phyloP scores from a whole-genome alignment of 139 green algal genomes.

The Chlorella sorokiniana region DNA sequence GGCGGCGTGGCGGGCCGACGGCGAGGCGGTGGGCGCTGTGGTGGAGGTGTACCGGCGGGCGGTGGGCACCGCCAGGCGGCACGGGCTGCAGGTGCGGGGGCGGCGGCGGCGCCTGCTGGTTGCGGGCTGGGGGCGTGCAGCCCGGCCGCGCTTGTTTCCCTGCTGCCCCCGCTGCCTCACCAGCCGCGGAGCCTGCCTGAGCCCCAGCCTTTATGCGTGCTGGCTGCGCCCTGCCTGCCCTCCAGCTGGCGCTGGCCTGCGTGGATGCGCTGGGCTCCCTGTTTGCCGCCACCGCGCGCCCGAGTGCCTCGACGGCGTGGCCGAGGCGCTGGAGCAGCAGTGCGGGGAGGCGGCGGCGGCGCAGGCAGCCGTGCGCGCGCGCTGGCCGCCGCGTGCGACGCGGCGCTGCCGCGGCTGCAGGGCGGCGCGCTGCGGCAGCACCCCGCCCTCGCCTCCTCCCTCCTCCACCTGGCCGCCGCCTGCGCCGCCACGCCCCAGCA shows the following conservation, averaged over 20 bases:
- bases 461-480: constrained; percentile 61
- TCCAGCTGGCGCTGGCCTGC: constrained; percentile 57
- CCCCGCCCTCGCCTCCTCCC: constrained; percentile 53
- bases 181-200: neutral
- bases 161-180: neutral
- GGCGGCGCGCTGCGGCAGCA: constrained; percentile 30
- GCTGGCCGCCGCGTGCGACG: constrained; percentile 40
- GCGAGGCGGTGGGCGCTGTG: constrained; percentile 52
- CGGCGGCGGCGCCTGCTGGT: neutral
- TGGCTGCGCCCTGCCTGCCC: neutral
- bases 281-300: constrained; percentile 40
- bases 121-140: neutral
- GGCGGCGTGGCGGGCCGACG: constrained; percentile 42
- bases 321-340: constrained; percentile 61
- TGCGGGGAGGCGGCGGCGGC: constrained; percentile 27
- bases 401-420: constrained; percentile 21
- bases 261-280: constrained; percentile 41
- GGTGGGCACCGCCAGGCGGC: constrained; percentile 29
- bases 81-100: constrained; percentile 20
- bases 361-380: constrained; percentile 20
- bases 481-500: constrained; percentile 66
- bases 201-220: neutral
- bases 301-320: constrained; percentile 52
- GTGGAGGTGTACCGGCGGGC: constrained; percentile 58
- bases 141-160: neutral